Evolutionary conservation across 2,329 filamentous ascomycete genomes (phyloP), one percentile per base, ranked within the genome.

Genomic region (Aspergillus novofumigatus): DNA sequence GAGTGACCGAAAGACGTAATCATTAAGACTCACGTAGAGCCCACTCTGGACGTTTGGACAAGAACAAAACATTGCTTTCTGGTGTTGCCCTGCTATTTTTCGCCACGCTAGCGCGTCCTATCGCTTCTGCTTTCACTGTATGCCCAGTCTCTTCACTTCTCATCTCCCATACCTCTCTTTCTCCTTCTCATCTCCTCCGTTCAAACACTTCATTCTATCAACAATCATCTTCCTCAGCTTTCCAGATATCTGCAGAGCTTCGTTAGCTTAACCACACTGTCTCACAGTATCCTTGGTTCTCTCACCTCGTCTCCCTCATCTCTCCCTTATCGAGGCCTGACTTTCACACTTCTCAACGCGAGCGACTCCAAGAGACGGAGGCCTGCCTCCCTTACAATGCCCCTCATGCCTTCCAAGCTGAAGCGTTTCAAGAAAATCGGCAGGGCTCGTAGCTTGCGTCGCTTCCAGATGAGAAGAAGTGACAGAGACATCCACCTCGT

Each of bases 391-490:
- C 5, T 14, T 21, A 17, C 23, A 25, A 25, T 11, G 11, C 14
- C 44, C 2, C 44, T 47, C 21, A 47, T 47, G 44, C 44, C n/a
- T 23, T 47, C 21, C n/a, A 47, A 47, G 21, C 8, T 25, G 10
- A 47, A 26, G 11, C 11, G 23, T 47, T 23, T 14, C 23, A 47
- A 17, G 44, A 47, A n/a, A 14, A 17, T 5, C 11, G 6, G 44
- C 9, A 47, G 10, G 21, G 10, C 14, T 20, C 10, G 23, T 8
- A 4, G 11, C 21, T 23, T 14, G 11, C 20, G 44, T 14, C 23
- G 61, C 47, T 65, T 67, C 59, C 65, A 61, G 51, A 49, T 67
- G 29, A 62, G 54, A 49, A 62, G 55, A 55, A 64, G 53, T 35
- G 53, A 51, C 41, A 58, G 50, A 26, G 56, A 59, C 5, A 54